A percentile compares a stretch with the other conserved stretches of the same genome.
Conservation (phyloP, 2,329 filamentous ascomycete species). For the Mycosphaerelloides madeirae region DNA sequence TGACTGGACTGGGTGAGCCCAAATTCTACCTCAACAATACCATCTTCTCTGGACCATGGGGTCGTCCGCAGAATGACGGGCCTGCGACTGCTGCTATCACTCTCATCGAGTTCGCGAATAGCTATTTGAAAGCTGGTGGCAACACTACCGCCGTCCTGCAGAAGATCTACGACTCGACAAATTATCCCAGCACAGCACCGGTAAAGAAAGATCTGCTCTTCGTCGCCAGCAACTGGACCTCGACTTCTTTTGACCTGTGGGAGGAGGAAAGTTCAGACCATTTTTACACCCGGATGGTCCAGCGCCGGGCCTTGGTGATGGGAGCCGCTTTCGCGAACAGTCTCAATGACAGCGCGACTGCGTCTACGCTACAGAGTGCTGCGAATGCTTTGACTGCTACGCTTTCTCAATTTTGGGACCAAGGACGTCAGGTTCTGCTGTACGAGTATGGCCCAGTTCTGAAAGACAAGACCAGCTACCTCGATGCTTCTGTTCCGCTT, state of each 20-base stretch:
- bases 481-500: constrained; percentile 32
- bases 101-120: constrained; percentile 29
- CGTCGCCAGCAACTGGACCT: constrained; percentile 30
- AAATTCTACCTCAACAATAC: constrained; percentile 33
- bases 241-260: constrained; percentile 30
- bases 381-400: constrained; percentile 24
- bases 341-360: constrained; percentile 27
- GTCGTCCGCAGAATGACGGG: constrained; percentile 33
- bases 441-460: constrained; percentile 34
- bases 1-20: constrained; percentile 31
- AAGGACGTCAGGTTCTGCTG: constrained; percentile 25
- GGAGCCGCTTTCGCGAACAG: constrained; percentile 28
- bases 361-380: constrained; percentile 24
- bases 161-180: constrained; percentile 28
- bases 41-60: constrained; percentile 30
- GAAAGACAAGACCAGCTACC: constrained; percentile 29
- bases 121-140: constrained; percentile 27
- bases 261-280: constrained; percentile 30
- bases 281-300: constrained; percentile 31
- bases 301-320: constrained; percentile 27
- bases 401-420: constrained; percentile 31
- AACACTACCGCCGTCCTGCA: constrained; percentile 22
- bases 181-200: constrained; percentile 22
- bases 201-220: constrained; percentile 29
- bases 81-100: constrained; percentile 31